Evolutionary conservation across 176 grass and related monocot genomes (phyloP).

Genomic region (Zoysia pacifica): DNA sequence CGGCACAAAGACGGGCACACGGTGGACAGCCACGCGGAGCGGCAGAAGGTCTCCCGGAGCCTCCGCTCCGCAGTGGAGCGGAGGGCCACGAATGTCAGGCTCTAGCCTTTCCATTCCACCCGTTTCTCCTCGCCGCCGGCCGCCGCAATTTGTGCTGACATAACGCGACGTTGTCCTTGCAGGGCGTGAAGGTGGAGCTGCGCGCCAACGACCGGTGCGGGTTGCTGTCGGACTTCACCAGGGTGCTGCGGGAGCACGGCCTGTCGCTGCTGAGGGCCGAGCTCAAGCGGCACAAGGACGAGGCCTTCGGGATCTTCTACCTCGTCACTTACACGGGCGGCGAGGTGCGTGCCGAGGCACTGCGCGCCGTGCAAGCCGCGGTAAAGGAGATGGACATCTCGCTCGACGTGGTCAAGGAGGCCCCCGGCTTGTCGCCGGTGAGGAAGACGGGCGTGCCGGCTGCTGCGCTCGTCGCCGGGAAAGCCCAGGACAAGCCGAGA

Average conservation of each 20-base stretch:
- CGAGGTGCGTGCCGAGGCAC: conserved; percentile 44
- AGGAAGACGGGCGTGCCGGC: conserved; percentile 38
- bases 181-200: conserved; percentile 62
- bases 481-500: conserved; percentile 40
- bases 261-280: conserved; percentile 49
- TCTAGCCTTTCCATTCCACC: not conserved
- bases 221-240: conserved; percentile 61
- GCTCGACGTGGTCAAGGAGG: conserved; percentile 37
- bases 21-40: conserved; percentile 51
- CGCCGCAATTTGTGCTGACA: not conserved
- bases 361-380: conserved; percentile 46
- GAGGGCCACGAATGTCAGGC: conserved; percentile 51
- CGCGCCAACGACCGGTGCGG: conserved; percentile 46
- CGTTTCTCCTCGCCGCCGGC: not conserved
- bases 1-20: conserved; percentile 70
- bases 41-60: conserved; percentile 67
- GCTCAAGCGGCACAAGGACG: conserved; percentile 50
- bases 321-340: conserved; percentile 56
- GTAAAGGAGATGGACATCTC: conserved; percentile 40
- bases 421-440: conserved; percentile 36
- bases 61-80: conserved; percentile 72
- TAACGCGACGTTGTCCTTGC: conserved; percentile 19
- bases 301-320: conserved; percentile 48
- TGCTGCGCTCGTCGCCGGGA: not conserved
- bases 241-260: conserved; percentile 59